A percentile compares a stretch with the other conserved stretches of the same genome.
These are phyloP conservation scores for Trichophyton verrucosum DNA, from an alignment of 2,329 filamentous ascomycete species.

Conservation along the genomic window DNA sequence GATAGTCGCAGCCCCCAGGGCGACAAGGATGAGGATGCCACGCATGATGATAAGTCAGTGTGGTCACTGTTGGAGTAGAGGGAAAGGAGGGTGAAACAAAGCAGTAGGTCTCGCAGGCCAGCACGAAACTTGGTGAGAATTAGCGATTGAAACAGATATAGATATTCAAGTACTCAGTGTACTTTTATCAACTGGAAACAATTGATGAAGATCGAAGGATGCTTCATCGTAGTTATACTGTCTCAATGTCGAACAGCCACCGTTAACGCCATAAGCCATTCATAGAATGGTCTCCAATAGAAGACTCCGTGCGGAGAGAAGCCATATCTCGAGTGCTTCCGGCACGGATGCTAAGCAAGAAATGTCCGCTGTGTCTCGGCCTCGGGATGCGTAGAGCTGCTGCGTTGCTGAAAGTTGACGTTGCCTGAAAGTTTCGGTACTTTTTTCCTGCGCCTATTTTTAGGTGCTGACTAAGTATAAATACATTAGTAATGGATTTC, in stretches of 20 bases:
- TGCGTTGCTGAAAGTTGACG: background rate
- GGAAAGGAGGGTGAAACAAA: background rate
- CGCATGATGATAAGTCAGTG: background rate
- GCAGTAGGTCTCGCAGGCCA: background rate
- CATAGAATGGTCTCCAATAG: background rate
- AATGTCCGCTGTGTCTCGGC: background rate
- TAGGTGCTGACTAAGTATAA: background rate
- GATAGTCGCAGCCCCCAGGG: background rate
- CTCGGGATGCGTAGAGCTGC: background rate
- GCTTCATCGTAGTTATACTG: background rate
- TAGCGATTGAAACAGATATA: background rate
- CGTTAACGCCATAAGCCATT: background rate
- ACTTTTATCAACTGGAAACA: background rate
- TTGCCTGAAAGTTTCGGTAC: background rate
- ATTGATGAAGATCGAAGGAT: constrained; percentile 1
- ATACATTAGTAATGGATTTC: background rate
- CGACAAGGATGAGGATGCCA: constrained; percentile 4
- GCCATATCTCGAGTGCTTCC: background rate
- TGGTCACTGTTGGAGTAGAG: background rate
- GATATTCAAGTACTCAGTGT: background rate
- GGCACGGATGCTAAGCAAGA: background rate
- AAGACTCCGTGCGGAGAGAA: constrained; percentile 1
- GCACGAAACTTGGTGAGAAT: constrained; percentile 1
- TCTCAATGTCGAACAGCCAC: background rate
- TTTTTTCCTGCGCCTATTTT: background rate